Evolutionary conservation across 2,329 filamentous ascomycete genomes (phyloP).

Genomic region (Talaromyces sp.): DNA sequence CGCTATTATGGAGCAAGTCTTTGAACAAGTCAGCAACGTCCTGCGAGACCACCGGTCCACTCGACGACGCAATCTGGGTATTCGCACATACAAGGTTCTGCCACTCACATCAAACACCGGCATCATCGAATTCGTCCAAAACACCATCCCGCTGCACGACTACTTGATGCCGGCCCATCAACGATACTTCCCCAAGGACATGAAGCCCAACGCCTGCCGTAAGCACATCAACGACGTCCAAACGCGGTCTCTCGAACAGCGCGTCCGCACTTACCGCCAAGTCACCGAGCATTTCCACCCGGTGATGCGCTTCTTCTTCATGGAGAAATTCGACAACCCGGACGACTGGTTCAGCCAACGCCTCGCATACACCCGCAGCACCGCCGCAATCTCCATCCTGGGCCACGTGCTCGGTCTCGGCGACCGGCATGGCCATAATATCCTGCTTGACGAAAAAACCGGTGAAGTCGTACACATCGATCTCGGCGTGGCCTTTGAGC

Average conservation of each 20-base stretch:
- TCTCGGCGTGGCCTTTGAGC: constrained; percentile 93
- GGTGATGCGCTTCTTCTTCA: constrained; percentile 94
- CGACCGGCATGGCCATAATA: constrained; percentile 94
- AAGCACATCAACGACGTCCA: constrained; percentile 74
- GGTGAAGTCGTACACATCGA: constrained; percentile 97
- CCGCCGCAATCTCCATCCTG: constrained; percentile 90
- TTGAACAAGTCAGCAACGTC: constrained; percentile 88
- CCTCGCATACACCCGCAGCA: constrained; percentile 86
- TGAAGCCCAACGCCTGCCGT: constrained; percentile 69
- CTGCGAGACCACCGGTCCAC: constrained; percentile 81
- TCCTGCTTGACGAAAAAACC: constrained; percentile 80
- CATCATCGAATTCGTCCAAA: constrained; percentile 92
- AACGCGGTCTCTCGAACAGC: constrained; percentile 61
- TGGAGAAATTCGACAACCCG: constrained; percentile 87
- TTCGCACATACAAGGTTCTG: constrained; percentile 95
- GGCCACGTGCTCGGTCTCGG: constrained; percentile 90
- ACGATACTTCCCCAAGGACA: constrained; percentile 77
- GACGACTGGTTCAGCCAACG: constrained; percentile 93
- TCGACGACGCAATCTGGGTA: constrained; percentile 79
- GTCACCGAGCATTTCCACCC: constrained; percentile 81
- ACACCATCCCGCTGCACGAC: constrained; percentile 87
- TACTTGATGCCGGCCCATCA: constrained; percentile 89
- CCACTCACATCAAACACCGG: constrained; percentile 80
- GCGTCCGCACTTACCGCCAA: constrained; percentile 70
- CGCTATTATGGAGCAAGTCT: constrained; percentile 98